These are phyloP conservation scores for Endothia cerciana DNA, from an alignment of 2,329 filamentous ascomycete genomes.

Conservation along the genomic window DNA sequence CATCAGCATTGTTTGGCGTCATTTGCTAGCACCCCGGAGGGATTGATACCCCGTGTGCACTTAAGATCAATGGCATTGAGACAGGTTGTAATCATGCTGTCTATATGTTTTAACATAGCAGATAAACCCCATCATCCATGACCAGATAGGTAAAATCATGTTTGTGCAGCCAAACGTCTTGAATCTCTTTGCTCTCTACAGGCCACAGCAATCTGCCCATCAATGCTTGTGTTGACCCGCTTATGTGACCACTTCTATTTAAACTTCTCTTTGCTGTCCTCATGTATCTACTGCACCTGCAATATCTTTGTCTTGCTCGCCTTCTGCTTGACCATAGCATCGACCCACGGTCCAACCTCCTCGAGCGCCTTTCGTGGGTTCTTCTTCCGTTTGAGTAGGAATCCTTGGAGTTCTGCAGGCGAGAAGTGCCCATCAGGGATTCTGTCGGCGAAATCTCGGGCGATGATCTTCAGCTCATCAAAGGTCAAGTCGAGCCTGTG, in stretches of 20 bases:
- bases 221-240: neutral
- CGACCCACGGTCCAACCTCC: conserved; percentile 59
- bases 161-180: neutral
- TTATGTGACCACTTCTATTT: neutral
- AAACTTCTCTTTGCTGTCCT: neutral
- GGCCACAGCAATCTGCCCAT: neutral
- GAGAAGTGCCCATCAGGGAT: conserved; percentile 59
- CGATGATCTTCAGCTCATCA: conserved; percentile 49
- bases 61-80: neutral
- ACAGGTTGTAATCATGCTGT: neutral
- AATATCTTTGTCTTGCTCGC: conserved; percentile 51
- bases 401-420: conserved; percentile 68
- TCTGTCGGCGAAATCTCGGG: conserved; percentile 52
- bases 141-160: neutral
- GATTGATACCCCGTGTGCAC: neutral
- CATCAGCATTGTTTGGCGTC: neutral
- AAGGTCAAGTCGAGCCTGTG: conserved; percentile 36
- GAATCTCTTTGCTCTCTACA: neutral
- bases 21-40: neutral
- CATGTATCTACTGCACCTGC: conserved; percentile 47
- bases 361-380: conserved; percentile 57
- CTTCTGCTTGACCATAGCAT: conserved; percentile 55
- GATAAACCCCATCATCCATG: neutral
- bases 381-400: conserved; percentile 65
- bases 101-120: neutral